Percentiles rank a stretch among this genome's conserved stretches.
Evolutionary conservation across 73 alveolate species (phyloP).

Genomic region (Uronychia setigera): DNA sequence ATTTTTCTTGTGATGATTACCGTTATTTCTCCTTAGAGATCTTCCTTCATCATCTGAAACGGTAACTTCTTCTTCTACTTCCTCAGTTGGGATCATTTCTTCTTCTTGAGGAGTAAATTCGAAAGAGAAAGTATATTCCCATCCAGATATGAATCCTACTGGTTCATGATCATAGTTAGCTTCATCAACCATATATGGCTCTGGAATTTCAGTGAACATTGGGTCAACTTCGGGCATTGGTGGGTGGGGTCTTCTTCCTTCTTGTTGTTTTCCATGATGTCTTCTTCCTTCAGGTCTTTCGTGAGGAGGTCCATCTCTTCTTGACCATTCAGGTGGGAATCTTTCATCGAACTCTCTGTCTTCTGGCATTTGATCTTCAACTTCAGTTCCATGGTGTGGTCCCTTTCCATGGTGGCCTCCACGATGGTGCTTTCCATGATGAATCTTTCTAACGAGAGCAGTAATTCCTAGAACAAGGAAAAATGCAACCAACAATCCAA

Average conservation of each 20-base stretch:
- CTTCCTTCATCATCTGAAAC: constrained; percentile 1
- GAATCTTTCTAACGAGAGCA: no score
- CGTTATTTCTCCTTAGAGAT: not conserved
- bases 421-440: not conserved
- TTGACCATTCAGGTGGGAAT: not conserved
- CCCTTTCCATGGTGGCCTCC: not conserved
- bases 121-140: not conserved
- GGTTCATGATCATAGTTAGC: not conserved
- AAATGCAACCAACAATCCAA: not conserved
- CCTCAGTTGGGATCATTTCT: not conserved
- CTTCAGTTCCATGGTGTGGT: not conserved
- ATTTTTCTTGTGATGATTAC: not conserved
- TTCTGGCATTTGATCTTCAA: not conserved
- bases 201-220: not conserved
- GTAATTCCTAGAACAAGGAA: not conserved
- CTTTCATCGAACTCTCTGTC: not conserved
- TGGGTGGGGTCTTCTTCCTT: no score
- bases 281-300: no score
- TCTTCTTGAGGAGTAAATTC: not conserved
- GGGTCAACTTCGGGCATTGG: not conserved
- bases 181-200: not conserved
- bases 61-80: not conserved
- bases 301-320: not conserved
- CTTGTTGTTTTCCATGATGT: no score
- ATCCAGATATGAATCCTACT: not conserved